Base-by-base conservation (phyloP, 2,329 filamentous ascomycete genomes). In the Ceratocystis colombiana region DNA sequence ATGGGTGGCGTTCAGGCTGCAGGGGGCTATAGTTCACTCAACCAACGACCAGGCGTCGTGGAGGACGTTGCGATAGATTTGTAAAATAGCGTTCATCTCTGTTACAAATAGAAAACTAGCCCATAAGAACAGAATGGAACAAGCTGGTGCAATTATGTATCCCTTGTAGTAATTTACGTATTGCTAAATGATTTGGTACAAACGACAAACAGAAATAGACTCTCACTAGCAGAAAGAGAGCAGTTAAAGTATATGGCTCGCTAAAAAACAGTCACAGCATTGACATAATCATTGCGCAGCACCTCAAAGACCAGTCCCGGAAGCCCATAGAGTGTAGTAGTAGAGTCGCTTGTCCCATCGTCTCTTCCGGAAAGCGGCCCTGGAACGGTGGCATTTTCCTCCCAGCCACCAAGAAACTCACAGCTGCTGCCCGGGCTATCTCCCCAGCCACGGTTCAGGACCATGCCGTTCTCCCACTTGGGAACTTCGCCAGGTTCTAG, bases 291-390 rank as follows among this genome's bases (percentile, higher is more conserved):
- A 73, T 96, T 96, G 84, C 89, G 92, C 75, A 97, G 77, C 33
- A 99, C 93, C 77, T 99, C 94, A 77, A 99, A 97, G 61, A 96
- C 85, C 75, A 97, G 77, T 0, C 94, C 93, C 0, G 94, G 93
- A 72, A 96, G 96, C 1, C 93, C 92, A 77, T 90, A 97, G 33
- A 99, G 76, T 69, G 92, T 93, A 17, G 92, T 96, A 66, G 82
- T 85, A 68, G 82, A 83, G 70, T 85, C 82, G 48, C 82, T 80
- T 57, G 74, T 79, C 2, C 79, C 76, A 59, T 81, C 86, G 73
- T 75, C 79, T 73, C 75, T 82, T 77, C 76, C 84, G 74, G 71
- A 80, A 77, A 68, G 64, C 30, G 15, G 77, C 28, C 55, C 33
- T 8, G 55, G n/a, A 28, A 55, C 63, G 7, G 62, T 75, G 71